Evolutionary conservation across 495 filamentous ascomycete species (phyloP).

Genomic region (Cercophora scortea): DNA sequence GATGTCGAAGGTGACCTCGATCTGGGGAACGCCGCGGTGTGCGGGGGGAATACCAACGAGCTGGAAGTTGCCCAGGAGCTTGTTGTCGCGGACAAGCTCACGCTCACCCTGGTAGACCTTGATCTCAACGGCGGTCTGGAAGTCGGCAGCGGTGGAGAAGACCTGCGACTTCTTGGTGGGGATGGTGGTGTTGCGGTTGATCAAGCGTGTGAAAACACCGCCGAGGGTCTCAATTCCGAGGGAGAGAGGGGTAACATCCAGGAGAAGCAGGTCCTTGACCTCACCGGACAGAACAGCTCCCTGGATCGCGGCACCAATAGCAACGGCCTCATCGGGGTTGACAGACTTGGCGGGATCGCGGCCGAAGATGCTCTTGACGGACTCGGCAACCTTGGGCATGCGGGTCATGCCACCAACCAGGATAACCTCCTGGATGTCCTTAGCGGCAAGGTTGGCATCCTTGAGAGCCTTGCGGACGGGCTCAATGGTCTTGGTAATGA

Average conservation of each 20-base stretch:
- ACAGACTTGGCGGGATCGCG: constrained; percentile 98
- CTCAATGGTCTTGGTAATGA: constrained; percentile 79
- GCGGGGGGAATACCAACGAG: constrained; percentile 96
- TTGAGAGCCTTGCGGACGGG: constrained; percentile 96
- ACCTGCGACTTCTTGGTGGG: constrained; percentile 99
- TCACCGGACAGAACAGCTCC: constrained; percentile 95
- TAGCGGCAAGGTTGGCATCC: constrained; percentile 88
- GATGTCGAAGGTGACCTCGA: constrained; percentile 99
- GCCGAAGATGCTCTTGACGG: constrained; percentile 95
- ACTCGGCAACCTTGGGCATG: constrained; percentile 98
- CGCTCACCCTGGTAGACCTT: constrained; percentile 99
- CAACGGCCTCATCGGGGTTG: constrained; percentile 98
- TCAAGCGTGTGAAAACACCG: constrained; percentile 97
- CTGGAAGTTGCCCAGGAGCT: constrained; percentile 99
- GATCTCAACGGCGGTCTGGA: constrained; percentile 99
- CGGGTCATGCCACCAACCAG: constrained; percentile 99
- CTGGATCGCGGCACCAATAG: constrained; percentile 96
- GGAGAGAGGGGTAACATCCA: constrained; percentile 95
- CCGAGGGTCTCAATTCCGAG: constrained; percentile 99
- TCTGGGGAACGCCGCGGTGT: constrained; percentile 93
- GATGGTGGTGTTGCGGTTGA: constrained; percentile 99
- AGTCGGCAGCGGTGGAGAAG: constrained; percentile 97
- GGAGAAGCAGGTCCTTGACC: constrained; percentile 90
- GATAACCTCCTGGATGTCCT: constrained; percentile 98
- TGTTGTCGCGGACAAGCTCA: constrained; percentile 99